Base-by-base conservation (phyloP, 1,284 basidiomycete genomes). In the Fomes fomentarius region DNA sequence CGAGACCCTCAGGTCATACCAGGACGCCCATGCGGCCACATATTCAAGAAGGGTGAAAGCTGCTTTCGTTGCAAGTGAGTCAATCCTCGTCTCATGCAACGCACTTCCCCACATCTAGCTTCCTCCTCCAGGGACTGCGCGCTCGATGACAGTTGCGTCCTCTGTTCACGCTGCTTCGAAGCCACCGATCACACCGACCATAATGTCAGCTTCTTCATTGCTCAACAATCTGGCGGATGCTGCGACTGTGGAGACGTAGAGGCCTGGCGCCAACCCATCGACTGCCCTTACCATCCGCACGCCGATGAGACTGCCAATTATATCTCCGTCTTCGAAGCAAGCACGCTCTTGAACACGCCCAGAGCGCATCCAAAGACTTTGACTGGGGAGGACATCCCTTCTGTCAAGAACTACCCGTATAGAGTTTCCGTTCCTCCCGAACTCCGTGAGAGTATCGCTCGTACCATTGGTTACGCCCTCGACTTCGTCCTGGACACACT, bases 241-340 rank as follows among this genome's bases (percentile, higher is more conserved):
- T 97, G 95, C 68, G 94, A 96, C 71, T 97, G 95, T 65, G 93
- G 94, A 19, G 94, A 96, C 66, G 76, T 81, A 24, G 91, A 95
- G 66, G 93, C 93, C 2, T 97, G 94, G 93, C 79, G 84, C 26
- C 64, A 66, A 5, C 74, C 81, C 26, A 80, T 91, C 19, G 73
- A 78, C 6, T 96, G 94, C 69, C 83, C 86, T 0, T 82, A 83
- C 65, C 94, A 95, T 66, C 79, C 79, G 7, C 73, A 73, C 17
- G 56, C 66, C 19, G 46, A 54, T 14, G 68, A 69, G 47, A 62
- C 58, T 24, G 48, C 59, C 15, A 54, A 66, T 30, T 64, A 63
- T 43, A 63, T 71, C 45, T 60, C 58, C 26, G 54, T 62, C 6
- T 70, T 68, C 49, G 68, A 65, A n/a, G 52, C 61, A 14, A 63